Percentiles rank a stretch among this genome's conserved stretches.
Evolutionary conservation across 208 protist genomes (phyloP).

Genomic region (Trypanosomatidae sp.): DNA sequence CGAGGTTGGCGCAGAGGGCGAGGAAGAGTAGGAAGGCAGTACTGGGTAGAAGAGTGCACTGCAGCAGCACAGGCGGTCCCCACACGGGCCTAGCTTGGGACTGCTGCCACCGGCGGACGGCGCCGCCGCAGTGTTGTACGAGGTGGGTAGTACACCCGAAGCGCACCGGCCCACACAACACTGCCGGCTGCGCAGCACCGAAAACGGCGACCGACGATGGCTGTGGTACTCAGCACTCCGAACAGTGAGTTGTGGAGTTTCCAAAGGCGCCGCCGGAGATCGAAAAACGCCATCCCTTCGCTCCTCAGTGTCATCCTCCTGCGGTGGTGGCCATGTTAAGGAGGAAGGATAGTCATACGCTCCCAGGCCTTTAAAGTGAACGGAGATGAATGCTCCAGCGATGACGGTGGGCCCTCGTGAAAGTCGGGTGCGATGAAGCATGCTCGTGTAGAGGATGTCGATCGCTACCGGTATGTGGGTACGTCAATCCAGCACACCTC

Average conservation of each 20-base stretch:
- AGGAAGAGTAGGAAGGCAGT: slow-evolving; percentile 21
- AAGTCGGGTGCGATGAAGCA: slow-evolving; percentile 4
- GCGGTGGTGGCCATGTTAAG: slow-evolving; percentile 20
- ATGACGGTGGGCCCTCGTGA: background rate
- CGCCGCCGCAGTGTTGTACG: slow-evolving; percentile 3
- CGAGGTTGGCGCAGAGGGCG: background rate
- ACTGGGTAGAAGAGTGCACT: slow-evolving; percentile 36
- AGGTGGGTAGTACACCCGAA: slow-evolving; percentile 25
- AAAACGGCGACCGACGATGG: slow-evolving; percentile 59
- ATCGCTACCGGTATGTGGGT: background rate
- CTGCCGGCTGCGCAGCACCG: slow-evolving; percentile 54
- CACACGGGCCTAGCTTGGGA: slow-evolving; percentile 2
- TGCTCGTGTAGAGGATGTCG: background rate
- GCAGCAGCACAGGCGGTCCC: slow-evolving; percentile 19
- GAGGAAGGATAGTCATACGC: slow-evolving; percentile 25
- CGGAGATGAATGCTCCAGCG: background rate
- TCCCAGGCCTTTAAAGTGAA: slow-evolving; percentile 26
- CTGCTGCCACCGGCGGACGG: background rate
- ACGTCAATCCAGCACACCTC: background rate
- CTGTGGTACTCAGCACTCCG: slow-evolving; percentile 6
- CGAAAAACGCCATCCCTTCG: slow-evolving; percentile 34
- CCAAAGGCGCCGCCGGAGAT: slow-evolving; percentile 22
- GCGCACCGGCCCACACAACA: slow-evolving; percentile 39
- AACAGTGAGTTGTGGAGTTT: background rate
- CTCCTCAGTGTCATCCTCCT: slow-evolving; percentile 3